Percentiles rank a stretch among this genome's conserved stretches.
These are phyloP conservation scores for Pyrenophora teres DNA, from an alignment of 2,329 filamentous ascomycete species.

Conservation along the genomic window DNA sequence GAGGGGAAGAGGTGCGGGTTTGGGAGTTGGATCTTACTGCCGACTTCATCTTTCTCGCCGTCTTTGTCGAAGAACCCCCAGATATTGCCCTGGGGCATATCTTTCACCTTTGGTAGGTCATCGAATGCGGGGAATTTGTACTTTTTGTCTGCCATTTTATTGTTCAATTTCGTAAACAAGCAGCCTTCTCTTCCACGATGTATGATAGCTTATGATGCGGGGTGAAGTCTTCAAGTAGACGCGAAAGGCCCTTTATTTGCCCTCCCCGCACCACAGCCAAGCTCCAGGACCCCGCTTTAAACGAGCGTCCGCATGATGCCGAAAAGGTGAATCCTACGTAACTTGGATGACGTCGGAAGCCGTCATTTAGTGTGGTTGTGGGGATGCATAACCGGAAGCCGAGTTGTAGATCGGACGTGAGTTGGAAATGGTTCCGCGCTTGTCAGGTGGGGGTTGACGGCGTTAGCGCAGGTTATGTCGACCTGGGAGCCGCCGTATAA, in stretches of 20 bases:
- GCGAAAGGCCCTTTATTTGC: neutral
- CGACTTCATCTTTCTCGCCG: slow-evolving; percentile 57
- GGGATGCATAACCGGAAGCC: neutral
- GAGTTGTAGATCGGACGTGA: no score
- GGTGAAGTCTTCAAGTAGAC: neutral
- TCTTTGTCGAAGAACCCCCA: slow-evolving; percentile 45
- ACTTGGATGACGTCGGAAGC: slow-evolving; percentile 1
- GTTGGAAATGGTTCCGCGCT: no score
- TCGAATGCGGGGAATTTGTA: slow-evolving; percentile 41
- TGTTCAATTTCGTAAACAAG: neutral
- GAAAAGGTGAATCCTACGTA: neutral
- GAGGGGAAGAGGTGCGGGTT: neutral
- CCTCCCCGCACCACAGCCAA: slow-evolving; percentile 1
- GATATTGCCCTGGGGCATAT: slow-evolving; percentile 40
- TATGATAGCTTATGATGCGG: neutral
- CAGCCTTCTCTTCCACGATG: neutral
- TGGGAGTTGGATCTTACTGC: slow-evolving; percentile 46
- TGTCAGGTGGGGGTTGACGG: no score
- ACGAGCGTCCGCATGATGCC: neutral
- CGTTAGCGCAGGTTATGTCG: no score
- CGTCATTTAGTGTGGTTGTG: neutral
- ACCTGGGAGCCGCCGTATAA: no score
- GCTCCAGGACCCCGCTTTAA: slow-evolving; percentile 3
- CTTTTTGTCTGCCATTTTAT: slow-evolving; percentile 14
- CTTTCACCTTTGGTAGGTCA: slow-evolving; percentile 37